Evolutionary conservation across 768 basidiomycete species (phyloP), one percentile per base, ranked within the genome.

Genomic region (Gymnopilus dilepis): DNA sequence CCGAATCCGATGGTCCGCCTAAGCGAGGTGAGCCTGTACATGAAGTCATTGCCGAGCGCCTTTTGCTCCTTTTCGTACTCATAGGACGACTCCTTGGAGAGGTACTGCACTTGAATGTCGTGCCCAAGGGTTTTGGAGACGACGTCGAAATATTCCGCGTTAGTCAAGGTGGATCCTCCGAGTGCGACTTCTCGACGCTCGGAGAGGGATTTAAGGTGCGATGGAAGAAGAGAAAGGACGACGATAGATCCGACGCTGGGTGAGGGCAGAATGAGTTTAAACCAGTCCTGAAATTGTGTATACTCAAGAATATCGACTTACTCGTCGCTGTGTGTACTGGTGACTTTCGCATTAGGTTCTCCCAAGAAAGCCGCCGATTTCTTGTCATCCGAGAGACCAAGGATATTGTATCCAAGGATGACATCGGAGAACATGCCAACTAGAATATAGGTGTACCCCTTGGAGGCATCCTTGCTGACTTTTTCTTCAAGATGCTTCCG

Each of bases 111-210:
- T 0, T 57, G 1, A 12, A 62, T 62, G 13, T 41, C 38, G 40
- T 58, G 61, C 6, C 61, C 61, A 4, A 62, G 56, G 15, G 58
- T 42, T 17, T 33, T 38, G n/a, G 56, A 57, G 15, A 62, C 26
- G 31, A 38, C 30, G 1, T 31, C 31, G 43, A 58, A 62, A 21
- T 45, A 42, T 15, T 62, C 50, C 7, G 50, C 40, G 15, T 54
- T 21, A 26, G 47, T 53, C 11, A 58, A 6, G 6, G 50, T 57
- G 4, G 61, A 58, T 4, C 61, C 51, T 24, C 19, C 30, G 17
- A 62, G n/a, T 22, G 48, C 50, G 9, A 62, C 21, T n/a, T 54
- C 50, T 42, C 61, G 61, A 4, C 61, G 61, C 24, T 62, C 61
- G 12, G 38, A 43, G 15, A 62, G 51, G 28, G 61, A 58, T 26